Conservation (phyloP, 441 rosid genomes). For the Aquilaria agallochum region DNA sequence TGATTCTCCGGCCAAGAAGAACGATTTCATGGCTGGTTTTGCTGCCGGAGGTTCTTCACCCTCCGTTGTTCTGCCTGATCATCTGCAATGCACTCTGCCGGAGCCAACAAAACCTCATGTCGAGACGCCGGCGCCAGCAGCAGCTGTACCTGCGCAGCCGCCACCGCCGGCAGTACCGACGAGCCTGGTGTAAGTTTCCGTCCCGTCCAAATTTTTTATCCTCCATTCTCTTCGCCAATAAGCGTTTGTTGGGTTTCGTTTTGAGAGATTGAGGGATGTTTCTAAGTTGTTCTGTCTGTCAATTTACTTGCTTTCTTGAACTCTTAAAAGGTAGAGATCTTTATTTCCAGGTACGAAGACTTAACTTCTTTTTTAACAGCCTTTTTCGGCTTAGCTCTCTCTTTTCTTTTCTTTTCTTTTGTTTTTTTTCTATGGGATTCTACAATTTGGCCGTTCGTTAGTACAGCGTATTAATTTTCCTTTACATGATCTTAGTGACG, state of each 20-base stretch:
- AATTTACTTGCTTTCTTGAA: too few species aligned
- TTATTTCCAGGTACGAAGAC: too few species aligned
- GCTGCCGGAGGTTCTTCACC: conserved; percentile 19
- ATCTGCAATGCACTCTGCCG: conserved; percentile 43
- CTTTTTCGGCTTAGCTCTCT: too few species aligned
- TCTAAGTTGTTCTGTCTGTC: too few species aligned
- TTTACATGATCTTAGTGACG: too few species aligned
- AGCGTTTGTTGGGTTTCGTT: too few species aligned
- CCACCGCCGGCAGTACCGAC: conserved; percentile 27
- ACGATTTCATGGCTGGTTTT: conserved; percentile 61
- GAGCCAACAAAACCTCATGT: conserved; percentile 22
- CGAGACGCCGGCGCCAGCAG: conserved; percentile 21
- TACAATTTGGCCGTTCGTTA: conserved; percentile 3
- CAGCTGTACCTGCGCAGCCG: conserved; percentile 19
- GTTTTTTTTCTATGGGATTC: conserved; percentile 7
- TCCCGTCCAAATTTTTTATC: neutral
- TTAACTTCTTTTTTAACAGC: too few species aligned
- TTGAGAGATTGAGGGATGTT: too few species aligned
- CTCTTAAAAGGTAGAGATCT: too few species aligned
- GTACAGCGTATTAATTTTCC: too few species aligned
- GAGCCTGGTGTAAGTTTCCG: conserved; percentile 53
- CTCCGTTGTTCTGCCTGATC: conserved; percentile 42
- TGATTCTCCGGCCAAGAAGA: conserved; percentile 59
- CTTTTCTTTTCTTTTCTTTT: too few species aligned
- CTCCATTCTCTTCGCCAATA: neutral